phyloP scores from a whole-genome alignment of 1,139 yeast genomes.

The Debaryomyces sp. region DNA sequence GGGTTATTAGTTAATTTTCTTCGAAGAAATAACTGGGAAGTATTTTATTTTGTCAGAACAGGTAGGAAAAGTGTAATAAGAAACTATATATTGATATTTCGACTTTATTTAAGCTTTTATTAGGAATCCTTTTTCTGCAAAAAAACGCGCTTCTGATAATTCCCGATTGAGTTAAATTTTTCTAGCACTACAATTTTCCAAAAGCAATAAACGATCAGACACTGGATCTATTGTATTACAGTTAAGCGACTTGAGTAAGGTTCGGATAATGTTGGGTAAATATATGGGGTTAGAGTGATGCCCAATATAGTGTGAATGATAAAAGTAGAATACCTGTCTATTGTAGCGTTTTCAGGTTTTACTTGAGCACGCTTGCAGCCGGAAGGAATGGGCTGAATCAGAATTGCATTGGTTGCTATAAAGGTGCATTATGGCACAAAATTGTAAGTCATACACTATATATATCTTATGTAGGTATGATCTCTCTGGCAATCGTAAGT shows the following conservation, averaged over 20 bases:
- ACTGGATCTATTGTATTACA: background rate
- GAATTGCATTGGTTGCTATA: background rate
- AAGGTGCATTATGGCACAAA: background rate
- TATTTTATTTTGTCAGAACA: background rate
- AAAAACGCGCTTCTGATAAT: slow-evolving; percentile 4
- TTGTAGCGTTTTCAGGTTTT: background rate
- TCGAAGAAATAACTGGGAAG: background rate
- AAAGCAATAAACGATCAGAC: background rate
- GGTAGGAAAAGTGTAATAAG: background rate
- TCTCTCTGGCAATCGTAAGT: background rate
- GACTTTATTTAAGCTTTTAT: slow-evolving; percentile 4
- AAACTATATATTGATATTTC: background rate
- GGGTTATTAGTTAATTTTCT: background rate
- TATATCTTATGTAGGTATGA: background rate
- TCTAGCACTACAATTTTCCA: background rate
- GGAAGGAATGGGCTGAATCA: background rate
- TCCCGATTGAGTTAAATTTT: slow-evolving; percentile 5
- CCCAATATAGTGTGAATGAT: background rate
- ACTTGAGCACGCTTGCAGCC: background rate
- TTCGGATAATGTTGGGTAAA: background rate
- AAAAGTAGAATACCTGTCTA: background rate
- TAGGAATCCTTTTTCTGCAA: background rate
- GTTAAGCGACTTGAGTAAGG: background rate
- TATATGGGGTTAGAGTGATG: background rate
- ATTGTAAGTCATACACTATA: background rate